Evolutionary conservation across 164 flowering plant genomes (phyloP).

Genomic region (Liquidambar formosana): DNA sequence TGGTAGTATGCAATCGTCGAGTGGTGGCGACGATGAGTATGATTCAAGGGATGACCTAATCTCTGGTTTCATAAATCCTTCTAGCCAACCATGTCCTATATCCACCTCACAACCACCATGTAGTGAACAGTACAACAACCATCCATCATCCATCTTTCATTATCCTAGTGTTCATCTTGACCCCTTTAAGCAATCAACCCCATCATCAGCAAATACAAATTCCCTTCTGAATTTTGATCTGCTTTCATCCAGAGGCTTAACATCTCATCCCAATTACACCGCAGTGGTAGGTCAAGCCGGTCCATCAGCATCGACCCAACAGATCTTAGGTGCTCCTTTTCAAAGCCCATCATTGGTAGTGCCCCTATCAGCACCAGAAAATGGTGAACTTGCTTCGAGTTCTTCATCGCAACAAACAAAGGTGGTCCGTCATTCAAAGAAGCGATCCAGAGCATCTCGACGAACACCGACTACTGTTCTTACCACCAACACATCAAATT

Average conservation of each 20-base stretch:
- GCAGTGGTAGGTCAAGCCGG: too few relatives aligned
- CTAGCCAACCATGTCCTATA: background rate
- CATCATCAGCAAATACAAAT: too few relatives aligned
- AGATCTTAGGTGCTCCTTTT: background rate
- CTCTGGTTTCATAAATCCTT: constrained; percentile 7
- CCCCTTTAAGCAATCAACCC: too few relatives aligned
- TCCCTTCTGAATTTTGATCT: background rate
- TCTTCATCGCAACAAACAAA: background rate
- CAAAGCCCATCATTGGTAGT: constrained; percentile 4
- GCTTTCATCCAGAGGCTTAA: constrained; percentile 7
- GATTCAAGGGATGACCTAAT: constrained; percentile 9
- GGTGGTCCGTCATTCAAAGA: constrained; percentile 13
- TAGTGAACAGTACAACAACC: too few relatives aligned
- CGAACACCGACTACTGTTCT: constrained; percentile 31
- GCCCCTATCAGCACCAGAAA: background rate
- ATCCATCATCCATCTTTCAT: too few relatives aligned
- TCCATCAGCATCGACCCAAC: background rate
- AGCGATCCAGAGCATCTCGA: constrained; percentile 26
- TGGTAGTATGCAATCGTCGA: constrained; percentile 32
- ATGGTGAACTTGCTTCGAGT: background rate
- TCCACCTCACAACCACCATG: constrained; percentile 3
- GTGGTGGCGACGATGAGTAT: constrained; percentile 20
- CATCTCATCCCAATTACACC: background rate
- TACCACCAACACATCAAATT: constrained; percentile 25
- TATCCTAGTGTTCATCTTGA: too few relatives aligned